Evolutionary conservation across 768 basidiomycete species (phyloP), one percentile per base, ranked within the genome.

Genomic region (Hericium alpestre): DNA sequence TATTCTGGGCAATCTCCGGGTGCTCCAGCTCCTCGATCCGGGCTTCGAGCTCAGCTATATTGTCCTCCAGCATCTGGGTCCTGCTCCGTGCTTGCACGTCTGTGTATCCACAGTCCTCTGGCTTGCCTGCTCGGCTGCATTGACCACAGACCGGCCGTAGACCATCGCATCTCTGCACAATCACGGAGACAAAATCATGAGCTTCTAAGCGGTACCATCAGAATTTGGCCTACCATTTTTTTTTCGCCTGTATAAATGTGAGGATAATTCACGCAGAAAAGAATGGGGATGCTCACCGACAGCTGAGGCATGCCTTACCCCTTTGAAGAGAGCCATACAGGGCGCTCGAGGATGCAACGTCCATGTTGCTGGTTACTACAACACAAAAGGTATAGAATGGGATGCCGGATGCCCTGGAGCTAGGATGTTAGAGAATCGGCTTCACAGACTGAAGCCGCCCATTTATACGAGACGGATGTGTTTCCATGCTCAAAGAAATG

Each of bases 91-190:
- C 75, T 50, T 76, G 78, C 4, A 80, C 80, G 62, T 86, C 84
- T 4, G 79, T 73, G 66, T 84, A 86, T 68, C 86, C 83, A 66
- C 84, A 86, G n/a, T 81, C 81, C 50, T 84, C 83, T 39, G 75
- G 74, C 56, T 82, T 79, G 38, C 81, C 79, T 40, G 79, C 77
- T 8, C 73, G 69, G 38, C 71, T 66, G 69, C 84, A 86, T 43
- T 79, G 83, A 0, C 82, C 81, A 65, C 84, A 86, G n/a, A 77
- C 70, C 2, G 84, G 85, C 59, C 79, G 80, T 2, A 65, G 63
- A 16, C 83, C 83, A 61, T 86, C 84, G 58, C 84, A 86, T 76
- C 79, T 84, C 84, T 82, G 58, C 12, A n/a, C 25, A 20, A n/a
- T 15, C 40, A 32, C 6, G 9, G 6, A 32, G 32, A 32, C 6